Conservation (phyloP, 371 early-diverging fungal genomes). For the Edhazardia aedis region DNA sequence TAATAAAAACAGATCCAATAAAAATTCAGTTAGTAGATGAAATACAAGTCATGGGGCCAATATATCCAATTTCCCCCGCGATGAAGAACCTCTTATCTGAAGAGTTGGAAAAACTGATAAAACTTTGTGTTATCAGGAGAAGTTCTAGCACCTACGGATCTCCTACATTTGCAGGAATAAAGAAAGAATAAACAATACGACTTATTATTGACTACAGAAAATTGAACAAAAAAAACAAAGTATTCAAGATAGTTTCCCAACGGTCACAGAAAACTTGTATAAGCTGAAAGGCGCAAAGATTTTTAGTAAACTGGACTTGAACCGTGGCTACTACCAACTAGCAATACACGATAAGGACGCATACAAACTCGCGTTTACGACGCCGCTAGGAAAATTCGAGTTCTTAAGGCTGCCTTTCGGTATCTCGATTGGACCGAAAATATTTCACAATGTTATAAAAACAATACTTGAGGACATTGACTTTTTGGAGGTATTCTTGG, state of each 20-base stretch:
- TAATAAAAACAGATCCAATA: background rate
- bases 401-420: background rate
- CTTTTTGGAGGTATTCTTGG: background rate
- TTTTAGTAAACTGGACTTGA: background rate
- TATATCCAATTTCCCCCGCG: background rate
- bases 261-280: background rate
- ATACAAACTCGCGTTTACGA: background rate
- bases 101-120: background rate
- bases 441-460: background rate
- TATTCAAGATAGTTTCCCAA: background rate
- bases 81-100: background rate
- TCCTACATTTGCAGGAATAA: constrained; percentile 1
- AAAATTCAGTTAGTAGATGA: background rate
- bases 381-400: background rate
- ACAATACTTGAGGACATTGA: background rate
- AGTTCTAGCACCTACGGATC: background rate
- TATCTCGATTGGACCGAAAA: background rate
- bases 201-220: background rate
- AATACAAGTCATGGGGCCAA: background rate
- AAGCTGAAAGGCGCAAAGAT: background rate
- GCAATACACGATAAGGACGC: background rate
- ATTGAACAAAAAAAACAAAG: background rate
- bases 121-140: background rate
- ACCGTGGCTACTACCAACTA: background rate
- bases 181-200: constrained; percentile 1